Evolutionary conservation across 192 early-diverging fungal species (phyloP), one percentile per base, ranked within the genome.

Genomic region (Entrophospora sp.): DNA sequence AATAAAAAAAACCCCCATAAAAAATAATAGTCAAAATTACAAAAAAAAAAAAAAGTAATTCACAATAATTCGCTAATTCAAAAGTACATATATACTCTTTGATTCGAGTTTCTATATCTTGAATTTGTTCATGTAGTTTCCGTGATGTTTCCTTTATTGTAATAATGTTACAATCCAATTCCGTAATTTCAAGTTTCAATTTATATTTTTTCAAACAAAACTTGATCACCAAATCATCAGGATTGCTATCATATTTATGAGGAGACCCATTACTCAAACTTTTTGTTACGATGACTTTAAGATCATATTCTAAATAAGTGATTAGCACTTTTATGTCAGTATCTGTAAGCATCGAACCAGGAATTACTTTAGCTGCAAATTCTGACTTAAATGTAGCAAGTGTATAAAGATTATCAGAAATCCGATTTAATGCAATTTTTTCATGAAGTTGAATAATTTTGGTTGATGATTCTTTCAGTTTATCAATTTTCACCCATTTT

Each of bases 111-210:
- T 87, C 85, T n/a, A 89, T 57, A n/a, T 82, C 71, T 44, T 78
- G 66, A 27, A 89, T 72, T 68, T 87, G 87, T 12, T 40, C 44
- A 32, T 78, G 71, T 1, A 89, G 73, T 24, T 72, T 67, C n/a
- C 67, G 42, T 24, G 71, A 71, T 0, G 85, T 85, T 34, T 71
- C 70, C 43, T 77, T 80, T 5, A 89, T 71, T 30, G 68, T 72
- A 20, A 86, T 63, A 24, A 89, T 78, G 2, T 83, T 85, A 31
- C 77, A 71, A 61, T 89, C 87, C 3, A 74, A 70, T 16, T 69
- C 61, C 7, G 83, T 79, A 28, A 89, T 77, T 42, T 77, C 70
- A 25, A 69, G 68, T 28, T 65, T 70, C 20, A 55, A 40, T 37
- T 53, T 68, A 4, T 46, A 43, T 2, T 76, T 68, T 27, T 68